Conservation (phyloP, 306 rosid species). For the Canavalia gladiata region DNA sequence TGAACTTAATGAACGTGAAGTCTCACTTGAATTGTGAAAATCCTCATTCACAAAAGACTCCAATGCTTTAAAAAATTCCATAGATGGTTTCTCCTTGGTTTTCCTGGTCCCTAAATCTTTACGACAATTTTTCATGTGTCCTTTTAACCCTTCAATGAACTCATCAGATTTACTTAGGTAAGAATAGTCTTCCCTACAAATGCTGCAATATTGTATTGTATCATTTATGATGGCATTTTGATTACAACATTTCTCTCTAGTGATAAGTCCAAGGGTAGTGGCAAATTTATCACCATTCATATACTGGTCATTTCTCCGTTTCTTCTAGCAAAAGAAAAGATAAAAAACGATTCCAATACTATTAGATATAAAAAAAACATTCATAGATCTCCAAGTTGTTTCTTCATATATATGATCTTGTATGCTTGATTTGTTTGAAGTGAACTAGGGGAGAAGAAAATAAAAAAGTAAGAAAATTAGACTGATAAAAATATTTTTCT, state of each 20-base stretch:
- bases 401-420: too few relatives aligned
- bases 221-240: slow-evolving; percentile 26
- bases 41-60: slow-evolving; percentile 15
- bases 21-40: neutral
- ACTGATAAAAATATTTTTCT: too few relatives aligned
- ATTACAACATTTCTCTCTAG: slow-evolving; percentile 3
- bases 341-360: neutral
- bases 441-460: too few relatives aligned
- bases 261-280: slow-evolving; percentile 12
- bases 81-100: slow-evolving; percentile 18
- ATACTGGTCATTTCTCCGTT: slow-evolving; percentile 39
- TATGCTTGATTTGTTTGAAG: too few relatives aligned
- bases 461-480: too few relatives aligned
- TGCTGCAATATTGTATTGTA: neutral
- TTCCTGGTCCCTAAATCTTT: neutral
- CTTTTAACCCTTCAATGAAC: slow-evolving; percentile 34
- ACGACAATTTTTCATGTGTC: slow-evolving; percentile 19
- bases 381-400: too few relatives aligned
- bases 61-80: neutral
- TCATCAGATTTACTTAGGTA: neutral
- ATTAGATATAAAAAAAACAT: neutral
- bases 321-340: slow-evolving; percentile 18
- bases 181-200: neutral
- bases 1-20: neutral
- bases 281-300: slow-evolving; percentile 2